A percentile compares a stretch with the other conserved stretches of the same genome.
phyloP scores from a whole-genome alignment of 768 basidiomycete genomes.

The Lanmaoa rubissima region DNA sequence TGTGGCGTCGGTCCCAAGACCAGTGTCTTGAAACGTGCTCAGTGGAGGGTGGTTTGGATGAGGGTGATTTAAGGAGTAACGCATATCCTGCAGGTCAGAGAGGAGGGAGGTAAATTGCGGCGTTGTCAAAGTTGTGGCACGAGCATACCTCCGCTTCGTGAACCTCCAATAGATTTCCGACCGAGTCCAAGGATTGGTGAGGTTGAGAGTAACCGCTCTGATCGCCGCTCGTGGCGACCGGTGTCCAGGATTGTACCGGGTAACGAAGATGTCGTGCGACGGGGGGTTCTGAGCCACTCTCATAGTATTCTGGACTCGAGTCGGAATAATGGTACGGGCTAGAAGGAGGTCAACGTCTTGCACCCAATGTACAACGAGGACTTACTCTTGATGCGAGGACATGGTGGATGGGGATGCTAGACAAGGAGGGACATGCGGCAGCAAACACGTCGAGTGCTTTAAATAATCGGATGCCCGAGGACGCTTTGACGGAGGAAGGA shows the following conservation, averaged over 20 bases:
- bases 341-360: constrained; percentile 1
- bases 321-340: constrained; percentile 7
- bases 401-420: constrained; percentile 12
- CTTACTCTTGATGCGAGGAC: constrained; percentile 24
- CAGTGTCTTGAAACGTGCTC: neutral
- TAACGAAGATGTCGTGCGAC: neutral
- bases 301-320: neutral
- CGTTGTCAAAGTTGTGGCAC: constrained; percentile 3
- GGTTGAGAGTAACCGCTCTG: constrained; percentile 3
- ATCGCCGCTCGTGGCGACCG: neutral
- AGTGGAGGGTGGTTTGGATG: neutral
- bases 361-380: neutral
- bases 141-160: constrained; percentile 6
- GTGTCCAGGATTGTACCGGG: constrained; percentile 2
- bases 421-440: constrained; percentile 7
- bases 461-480: constrained; percentile 19
- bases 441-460: constrained; percentile 12
- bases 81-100: constrained; percentile 8
- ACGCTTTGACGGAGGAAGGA: constrained; percentile 18
- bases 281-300: neutral
- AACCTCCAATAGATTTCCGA: neutral
- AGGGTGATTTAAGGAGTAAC: neutral
- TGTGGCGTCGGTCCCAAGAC: neutral
- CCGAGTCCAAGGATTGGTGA: neutral
- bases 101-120: neutral